Percentiles rank a stretch among this genome's conserved stretches.
These are phyloP conservation scores for Termitomyces sp. DNA, from an alignment of 768 basidiomycete genomes.

Conservation along the genomic window DNA sequence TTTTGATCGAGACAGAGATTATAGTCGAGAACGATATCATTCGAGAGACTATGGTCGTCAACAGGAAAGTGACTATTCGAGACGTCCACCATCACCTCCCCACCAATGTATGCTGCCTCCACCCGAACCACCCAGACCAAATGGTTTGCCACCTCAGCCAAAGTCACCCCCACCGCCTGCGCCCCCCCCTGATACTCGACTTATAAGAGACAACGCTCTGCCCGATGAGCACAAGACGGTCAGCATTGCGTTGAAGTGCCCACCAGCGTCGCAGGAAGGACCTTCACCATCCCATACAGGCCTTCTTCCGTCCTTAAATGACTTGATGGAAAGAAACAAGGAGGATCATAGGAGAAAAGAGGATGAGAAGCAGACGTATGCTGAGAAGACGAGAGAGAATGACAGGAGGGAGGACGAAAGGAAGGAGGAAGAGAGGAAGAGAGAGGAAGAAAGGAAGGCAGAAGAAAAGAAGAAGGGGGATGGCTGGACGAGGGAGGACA, in stretches of 20 bases:
- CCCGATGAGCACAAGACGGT: conserved; percentile 33
- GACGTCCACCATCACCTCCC: conserved; percentile 20
- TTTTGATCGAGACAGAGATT: background rate
- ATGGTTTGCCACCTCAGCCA: conserved; percentile 15
- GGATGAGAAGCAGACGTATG: conserved; percentile 5
- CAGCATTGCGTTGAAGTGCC: conserved; percentile 41
- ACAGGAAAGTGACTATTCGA: conserved; percentile 20
- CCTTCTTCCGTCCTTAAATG: conserved; percentile 14
- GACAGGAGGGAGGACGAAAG: background rate
- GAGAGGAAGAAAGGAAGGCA: background rate
- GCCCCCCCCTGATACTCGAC: conserved; percentile 29
- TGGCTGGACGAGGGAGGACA: conserved; percentile 8
- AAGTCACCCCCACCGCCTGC: conserved; percentile 27
- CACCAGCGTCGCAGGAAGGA: conserved; percentile 39
- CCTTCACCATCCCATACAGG: conserved; percentile 38
- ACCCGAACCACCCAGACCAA: conserved; percentile 11
- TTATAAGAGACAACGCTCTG: conserved; percentile 19
- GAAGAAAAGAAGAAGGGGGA: background rate
- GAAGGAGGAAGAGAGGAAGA: background rate
- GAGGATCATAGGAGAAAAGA: conserved; percentile 3
- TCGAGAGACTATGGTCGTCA: conserved; percentile 18
- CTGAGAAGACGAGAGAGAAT: background rate
- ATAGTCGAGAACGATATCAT: background rate
- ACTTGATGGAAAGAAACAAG: conserved; percentile 6
- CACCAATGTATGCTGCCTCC: conserved; percentile 14